These are phyloP conservation scores for Blastocystis sp. DNA, from an alignment of 352 stramenopile species.

Conservation along the genomic window DNA sequence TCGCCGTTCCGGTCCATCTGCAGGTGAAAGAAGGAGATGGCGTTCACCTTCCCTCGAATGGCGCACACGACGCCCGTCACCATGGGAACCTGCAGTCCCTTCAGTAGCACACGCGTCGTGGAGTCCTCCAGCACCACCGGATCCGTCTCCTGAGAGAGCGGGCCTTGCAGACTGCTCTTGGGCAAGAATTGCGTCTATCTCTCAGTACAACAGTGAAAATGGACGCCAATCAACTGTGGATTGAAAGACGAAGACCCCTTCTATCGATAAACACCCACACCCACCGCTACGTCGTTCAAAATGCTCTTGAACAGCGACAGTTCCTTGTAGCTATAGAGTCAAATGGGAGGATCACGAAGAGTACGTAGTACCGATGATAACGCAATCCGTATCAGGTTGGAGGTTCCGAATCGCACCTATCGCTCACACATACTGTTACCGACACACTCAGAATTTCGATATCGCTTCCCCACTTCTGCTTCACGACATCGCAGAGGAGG, in stretches of 20 bases:
- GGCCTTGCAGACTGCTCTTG: constrained; percentile 61
- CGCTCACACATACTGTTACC: neutral
- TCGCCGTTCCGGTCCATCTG: constrained; percentile 56
- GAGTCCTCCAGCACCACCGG: constrained; percentile 62
- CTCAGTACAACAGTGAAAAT: neutral
- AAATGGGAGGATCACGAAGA: neutral
- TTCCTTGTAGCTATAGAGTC: constrained; percentile 40
- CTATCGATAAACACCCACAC: neutral
- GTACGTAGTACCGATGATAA: constrained; percentile 68
- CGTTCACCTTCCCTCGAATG: neutral
- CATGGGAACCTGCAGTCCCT: constrained; percentile 28
- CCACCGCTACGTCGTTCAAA: constrained; percentile 33
- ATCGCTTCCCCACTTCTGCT: constrained; percentile 26
- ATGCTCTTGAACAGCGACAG: constrained; percentile 72
- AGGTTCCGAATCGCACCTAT: constrained; percentile 45
- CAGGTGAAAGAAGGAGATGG: neutral
- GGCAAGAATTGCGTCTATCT: constrained; percentile 65
- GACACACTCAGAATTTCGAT: neutral
- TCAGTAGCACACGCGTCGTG: constrained; percentile 50
- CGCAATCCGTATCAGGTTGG: constrained; percentile 31
- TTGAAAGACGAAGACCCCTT: constrained; percentile 58
- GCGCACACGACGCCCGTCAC: constrained; percentile 46
- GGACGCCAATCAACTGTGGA: constrained; percentile 60
- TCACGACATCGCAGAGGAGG: neutral
- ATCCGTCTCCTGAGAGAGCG: constrained; percentile 56